These are phyloP conservation scores for Pisolithus microcarpus DNA, from an alignment of 768 basidiomycete genomes.

Conservation along the genomic window DNA sequence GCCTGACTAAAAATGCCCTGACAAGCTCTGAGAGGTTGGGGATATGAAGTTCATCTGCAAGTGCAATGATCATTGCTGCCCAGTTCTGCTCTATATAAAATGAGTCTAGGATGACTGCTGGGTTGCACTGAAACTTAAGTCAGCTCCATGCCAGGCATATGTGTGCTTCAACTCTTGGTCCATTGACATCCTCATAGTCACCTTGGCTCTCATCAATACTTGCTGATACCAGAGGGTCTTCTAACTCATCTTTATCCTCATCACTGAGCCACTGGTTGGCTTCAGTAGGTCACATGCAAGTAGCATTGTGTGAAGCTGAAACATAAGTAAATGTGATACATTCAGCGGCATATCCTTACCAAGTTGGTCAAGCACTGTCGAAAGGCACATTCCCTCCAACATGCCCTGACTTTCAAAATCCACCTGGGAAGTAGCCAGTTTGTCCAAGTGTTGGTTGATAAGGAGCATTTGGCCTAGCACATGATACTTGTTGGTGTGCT, in stretches of 20 bases:
- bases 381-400: constrained; percentile 9
- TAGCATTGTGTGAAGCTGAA: too few species aligned
- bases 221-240: too few species aligned
- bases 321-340: not conserved
- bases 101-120: not conserved
- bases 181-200: too few species aligned
- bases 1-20: constrained; percentile 1
- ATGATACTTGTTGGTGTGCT: constrained; percentile 16
- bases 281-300: too few species aligned
- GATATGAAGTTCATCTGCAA: not conserved
- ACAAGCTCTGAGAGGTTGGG: not conserved
- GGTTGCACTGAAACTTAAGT: not conserved
- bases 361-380: not conserved
- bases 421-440: constrained; percentile 13
- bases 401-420: constrained; percentile 2
- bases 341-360: not conserved
- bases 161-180: too few species aligned
- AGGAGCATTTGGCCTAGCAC: constrained; percentile 27
- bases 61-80: not conserved
- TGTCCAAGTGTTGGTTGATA: constrained; percentile 24
- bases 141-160: not conserved
- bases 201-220: too few species aligned
- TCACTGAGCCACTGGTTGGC: too few species aligned
- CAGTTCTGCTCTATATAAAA: not conserved
- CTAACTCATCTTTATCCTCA: too few species aligned